A percentile compares a stretch with the other conserved stretches of the same genome.
Evolutionary conservation across 768 basidiomycete genomes (phyloP).

Genomic region (Pholiota microspora): DNA sequence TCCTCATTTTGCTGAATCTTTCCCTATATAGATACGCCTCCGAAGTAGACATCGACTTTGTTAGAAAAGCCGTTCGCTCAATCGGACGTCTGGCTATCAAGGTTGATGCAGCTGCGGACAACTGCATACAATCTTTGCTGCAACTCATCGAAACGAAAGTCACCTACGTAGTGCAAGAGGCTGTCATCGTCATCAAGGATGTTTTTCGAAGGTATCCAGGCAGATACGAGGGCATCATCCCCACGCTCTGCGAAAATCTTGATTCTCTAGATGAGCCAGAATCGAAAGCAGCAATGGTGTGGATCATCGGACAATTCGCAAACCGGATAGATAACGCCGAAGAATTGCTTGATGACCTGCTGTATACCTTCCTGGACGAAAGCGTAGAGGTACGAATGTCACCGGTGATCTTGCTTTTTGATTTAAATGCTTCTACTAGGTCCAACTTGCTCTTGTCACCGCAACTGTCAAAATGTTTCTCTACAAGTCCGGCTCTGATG

Average conservation of each 20-base stretch:
- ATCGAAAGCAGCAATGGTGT: slow-evolving; percentile 95
- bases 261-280: slow-evolving; percentile 94
- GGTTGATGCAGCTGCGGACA: slow-evolving; percentile 84
- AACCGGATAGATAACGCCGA: slow-evolving; percentile 95
- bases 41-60: slow-evolving; percentile 97
- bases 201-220: slow-evolving; percentile 97
- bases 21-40: slow-evolving; percentile 76
- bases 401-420: not conserved
- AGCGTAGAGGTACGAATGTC: slow-evolving; percentile 75
- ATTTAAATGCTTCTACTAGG: slow-evolving; percentile 46
- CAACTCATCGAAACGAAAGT: slow-evolving; percentile 90
- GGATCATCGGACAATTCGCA: slow-evolving; percentile 97
- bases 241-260: slow-evolving; percentile 87
- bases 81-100: slow-evolving; percentile 99
- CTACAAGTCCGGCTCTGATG: slow-evolving; percentile 80
- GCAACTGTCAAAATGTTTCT: slow-evolving; percentile 96
- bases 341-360: slow-evolving; percentile 89
- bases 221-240: slow-evolving; percentile 95
- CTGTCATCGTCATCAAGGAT: slow-evolving; percentile 96
- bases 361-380: slow-evolving; percentile 89
- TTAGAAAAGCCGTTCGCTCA: slow-evolving; percentile 94
- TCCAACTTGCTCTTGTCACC: slow-evolving; percentile 92
- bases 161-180: slow-evolving; percentile 95
- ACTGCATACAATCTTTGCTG: slow-evolving; percentile 85
- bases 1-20: slow-evolving; percentile 1